Evolutionary conservation across 2,329 filamentous ascomycete species (phyloP), one percentile per base, ranked within the genome.

Genomic region (Byssothecium circinans): DNA sequence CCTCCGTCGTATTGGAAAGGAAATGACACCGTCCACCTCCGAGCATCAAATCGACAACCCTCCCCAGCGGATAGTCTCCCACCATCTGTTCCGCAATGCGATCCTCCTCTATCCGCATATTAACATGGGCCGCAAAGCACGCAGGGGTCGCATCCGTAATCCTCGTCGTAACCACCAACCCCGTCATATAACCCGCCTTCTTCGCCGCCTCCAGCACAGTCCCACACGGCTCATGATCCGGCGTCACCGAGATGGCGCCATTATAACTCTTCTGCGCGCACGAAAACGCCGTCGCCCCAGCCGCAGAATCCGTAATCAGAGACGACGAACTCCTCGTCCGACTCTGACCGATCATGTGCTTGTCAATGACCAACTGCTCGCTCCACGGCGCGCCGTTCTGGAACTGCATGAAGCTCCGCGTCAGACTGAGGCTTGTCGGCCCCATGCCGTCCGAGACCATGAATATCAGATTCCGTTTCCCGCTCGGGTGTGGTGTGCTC

Each of bases 401-500:
- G 58, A 86, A 82, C 71, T 99, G 94, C 57, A 88, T 84, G 75
- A 87, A 99, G 66, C 85, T 88, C 47, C 94, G 82, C 6, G 94
- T 96, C 68, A 99, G 73, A 20, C 87, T 88, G 44, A 99, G 79
- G 60, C 89, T 92, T 8, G 94, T 89, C 7, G 94, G 94, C 0
- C 94, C 94, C 94, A 99, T 99, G 64, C 94, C 94, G 70, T 99
- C 94, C 0, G 90, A 96, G 30, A 99, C 92, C 94, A 99, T 99
- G 78, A 99, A 97, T 61, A 99, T 87, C 43, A 99, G 79, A 72
- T 97, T 99, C 45, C 89, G 83, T 78, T 97, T 99, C 43, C 84
- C 83, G 22, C 62, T 72, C 46, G 78, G 62, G 29, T 58, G 57
- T 14, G 14, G 18, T 5, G 25, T n/a, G n/a, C n/a, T n/a, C n/a